These are phyloP conservation scores for Chamaecyparis obtusa DNA, from an alignment of 75 land plant genomes.

Conservation along the genomic window DNA sequence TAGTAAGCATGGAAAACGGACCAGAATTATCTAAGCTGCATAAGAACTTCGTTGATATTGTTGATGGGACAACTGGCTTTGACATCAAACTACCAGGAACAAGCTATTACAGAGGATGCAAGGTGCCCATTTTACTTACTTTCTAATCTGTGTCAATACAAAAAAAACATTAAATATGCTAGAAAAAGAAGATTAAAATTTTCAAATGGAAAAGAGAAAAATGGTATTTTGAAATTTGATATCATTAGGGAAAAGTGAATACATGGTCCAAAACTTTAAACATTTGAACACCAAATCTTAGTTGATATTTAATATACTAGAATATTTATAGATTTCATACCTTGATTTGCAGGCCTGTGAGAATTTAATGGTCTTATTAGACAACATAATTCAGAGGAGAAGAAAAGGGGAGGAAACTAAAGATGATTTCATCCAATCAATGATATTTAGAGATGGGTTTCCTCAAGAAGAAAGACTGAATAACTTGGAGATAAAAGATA, in stretches of 20 bases:
- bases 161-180: constrained; percentile 21
- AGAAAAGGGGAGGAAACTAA: no score
- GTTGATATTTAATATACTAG: no score
- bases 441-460: constrained; percentile 33
- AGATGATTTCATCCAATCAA: constrained; percentile 38
- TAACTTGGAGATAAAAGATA: no score
- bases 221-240: no score
- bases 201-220: constrained; percentile 11
- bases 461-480: constrained; percentile 33
- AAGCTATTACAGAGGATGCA: constrained; percentile 37
- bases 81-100: constrained; percentile 55
- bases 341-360: no score
- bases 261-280: no score
- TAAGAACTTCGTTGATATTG: constrained; percentile 36
- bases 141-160: constrained; percentile 30
- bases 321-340: no score
- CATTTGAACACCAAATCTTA: no score
- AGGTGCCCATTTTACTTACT: constrained; percentile 23
- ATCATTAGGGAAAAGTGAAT: no score
- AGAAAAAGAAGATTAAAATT: constrained; percentile 14
- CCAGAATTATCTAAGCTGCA: constrained; percentile 41
- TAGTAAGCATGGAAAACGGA: constrained; percentile 42
- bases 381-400: no score
- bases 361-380: no score
- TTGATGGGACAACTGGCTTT: constrained; percentile 38